Evolutionary conservation across 169 alveolate genomes (phyloP).

Genomic region (Cryptosporidium meleagridis): DNA sequence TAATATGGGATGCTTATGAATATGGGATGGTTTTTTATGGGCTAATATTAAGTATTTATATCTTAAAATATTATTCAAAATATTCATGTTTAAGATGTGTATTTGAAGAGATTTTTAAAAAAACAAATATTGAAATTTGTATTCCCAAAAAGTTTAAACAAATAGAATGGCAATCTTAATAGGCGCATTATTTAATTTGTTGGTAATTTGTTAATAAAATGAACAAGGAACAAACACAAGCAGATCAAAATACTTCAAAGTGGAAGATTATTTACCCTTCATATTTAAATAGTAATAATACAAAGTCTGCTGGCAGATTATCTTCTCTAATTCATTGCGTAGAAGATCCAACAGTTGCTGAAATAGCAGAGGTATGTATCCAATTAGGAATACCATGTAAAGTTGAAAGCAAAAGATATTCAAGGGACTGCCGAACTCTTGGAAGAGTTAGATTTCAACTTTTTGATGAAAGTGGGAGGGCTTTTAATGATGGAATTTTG

Average conservation of each 20-base stretch:
- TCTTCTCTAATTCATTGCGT: neutral
- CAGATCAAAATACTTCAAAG: neutral
- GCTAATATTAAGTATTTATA: conserved; percentile 17
- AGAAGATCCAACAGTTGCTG: conserved; percentile 61
- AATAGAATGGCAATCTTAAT: neutral
- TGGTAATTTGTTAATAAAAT: neutral
- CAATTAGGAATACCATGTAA: conserved; percentile 68
- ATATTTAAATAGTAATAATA: conserved; percentile 1
- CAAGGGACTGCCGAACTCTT: conserved; percentile 22
- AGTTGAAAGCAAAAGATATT: conserved; percentile 31
- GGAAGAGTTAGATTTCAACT: conserved; percentile 60
- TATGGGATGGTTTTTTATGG: conserved; percentile 69
- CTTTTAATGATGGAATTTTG: conserved; percentile 18
- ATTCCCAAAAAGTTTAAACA: neutral
- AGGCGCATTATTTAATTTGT: conserved; percentile 4
- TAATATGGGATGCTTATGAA: conserved; percentile 75
- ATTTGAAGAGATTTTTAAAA: neutral
- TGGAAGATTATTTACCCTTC: conserved; percentile 68
- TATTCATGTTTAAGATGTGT: neutral
- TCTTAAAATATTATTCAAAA: conserved; percentile 20
- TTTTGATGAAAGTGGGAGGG: conserved; percentile 14
- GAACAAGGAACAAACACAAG: neutral
- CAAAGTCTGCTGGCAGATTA: conserved; percentile 42
- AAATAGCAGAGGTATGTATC: conserved; percentile 63
- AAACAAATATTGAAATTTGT: neutral